These are phyloP conservation scores for Leptographium lundbergii DNA, from an alignment of 2,329 filamentous ascomycete species.

Conservation along the genomic window DNA sequence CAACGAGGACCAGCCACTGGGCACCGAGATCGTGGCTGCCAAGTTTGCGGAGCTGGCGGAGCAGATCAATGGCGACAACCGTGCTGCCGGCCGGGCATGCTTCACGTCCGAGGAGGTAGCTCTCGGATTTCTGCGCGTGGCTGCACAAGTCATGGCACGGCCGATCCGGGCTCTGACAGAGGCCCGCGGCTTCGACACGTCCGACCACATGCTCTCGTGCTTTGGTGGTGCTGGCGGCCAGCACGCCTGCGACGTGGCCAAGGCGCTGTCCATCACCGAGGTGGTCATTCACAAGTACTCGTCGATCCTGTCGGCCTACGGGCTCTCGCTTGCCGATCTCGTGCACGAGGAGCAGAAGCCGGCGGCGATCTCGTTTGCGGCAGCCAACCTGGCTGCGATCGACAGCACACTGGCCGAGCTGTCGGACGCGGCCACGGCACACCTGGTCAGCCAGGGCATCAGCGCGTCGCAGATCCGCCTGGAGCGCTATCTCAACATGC, in stretches of 20 bases:
- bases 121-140: slow-evolving; percentile 52
- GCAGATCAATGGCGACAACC: slow-evolving; percentile 50
- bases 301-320: slow-evolving; percentile 38
- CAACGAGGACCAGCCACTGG: slow-evolving; percentile 41
- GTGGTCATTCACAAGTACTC: slow-evolving; percentile 60
- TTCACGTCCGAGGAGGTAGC: slow-evolving; percentile 27
- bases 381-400: background rate
- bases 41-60: slow-evolving; percentile 70
- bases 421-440: slow-evolving; percentile 20
- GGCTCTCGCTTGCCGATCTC: slow-evolving; percentile 24
- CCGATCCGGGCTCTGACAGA: slow-evolving; percentile 61
- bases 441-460: slow-evolving; percentile 47
- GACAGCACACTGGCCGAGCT: background rate
- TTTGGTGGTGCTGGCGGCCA: slow-evolving; percentile 64
- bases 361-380: background rate
- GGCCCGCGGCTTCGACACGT: slow-evolving; percentile 58
- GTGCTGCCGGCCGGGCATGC: slow-evolving; percentile 26
- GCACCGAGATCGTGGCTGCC: slow-evolving; percentile 64
- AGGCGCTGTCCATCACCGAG: slow-evolving; percentile 54
- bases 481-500: slow-evolving; percentile 88
- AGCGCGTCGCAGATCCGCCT: slow-evolving; percentile 52
- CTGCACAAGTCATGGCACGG: slow-evolving; percentile 57
- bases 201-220: slow-evolving; percentile 54
- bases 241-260: slow-evolving; percentile 56
- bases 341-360: slow-evolving; percentile 21